Base-by-base conservation (phyloP, 306 rosid genomes). In the Malus sylvestris region DNA sequence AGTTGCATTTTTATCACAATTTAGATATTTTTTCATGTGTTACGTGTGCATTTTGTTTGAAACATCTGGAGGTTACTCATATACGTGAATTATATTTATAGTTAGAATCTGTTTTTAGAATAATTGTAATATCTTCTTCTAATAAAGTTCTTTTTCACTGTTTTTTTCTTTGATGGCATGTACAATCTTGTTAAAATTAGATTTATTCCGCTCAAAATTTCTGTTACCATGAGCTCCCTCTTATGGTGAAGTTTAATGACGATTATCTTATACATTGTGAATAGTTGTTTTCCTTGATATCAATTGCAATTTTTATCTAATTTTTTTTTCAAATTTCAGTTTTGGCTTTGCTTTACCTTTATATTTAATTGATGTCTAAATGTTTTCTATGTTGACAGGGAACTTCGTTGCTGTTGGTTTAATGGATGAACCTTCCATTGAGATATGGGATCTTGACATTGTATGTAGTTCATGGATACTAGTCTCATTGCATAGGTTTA, bases 381-480 rank as follows among this genome's bases (percentile, higher is more conserved):
- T 62, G 3, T 80, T 72, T 88, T 73, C 20, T 67, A 32, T 49
- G 52, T 58, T 76, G 44, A 4, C 90, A 91, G 98, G 98, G 70
- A 94, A 88, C 76, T 92, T 92, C 75, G 53, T 92, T 78, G 96
- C 95, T 66, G 96, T 92, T 80, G 96, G 96, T 72, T 82, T 96
- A 69, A 92, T 94, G 98, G 95, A 67, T 12, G 78, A 88, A 70
- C 97, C 97, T 61, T 75, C 89, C 68, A 92, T 92, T 44, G 97
- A 94, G 87, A 92, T 94, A 76, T 94, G 96, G 96, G 96, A 94
- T 86, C 97, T 94, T 81, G 97, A 94, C 81, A 83, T 92, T 77
- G 97, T 94, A 89, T 78, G 96, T 85, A 53, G 68, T 19, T 76
- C 59, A 4, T 76, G 40, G 25, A 64, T 66, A 64, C 10, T 66